These are phyloP conservation scores for Psilocybe subaeruginosa DNA, from an alignment of 768 basidiomycete genomes.

Conservation along the genomic window DNA sequence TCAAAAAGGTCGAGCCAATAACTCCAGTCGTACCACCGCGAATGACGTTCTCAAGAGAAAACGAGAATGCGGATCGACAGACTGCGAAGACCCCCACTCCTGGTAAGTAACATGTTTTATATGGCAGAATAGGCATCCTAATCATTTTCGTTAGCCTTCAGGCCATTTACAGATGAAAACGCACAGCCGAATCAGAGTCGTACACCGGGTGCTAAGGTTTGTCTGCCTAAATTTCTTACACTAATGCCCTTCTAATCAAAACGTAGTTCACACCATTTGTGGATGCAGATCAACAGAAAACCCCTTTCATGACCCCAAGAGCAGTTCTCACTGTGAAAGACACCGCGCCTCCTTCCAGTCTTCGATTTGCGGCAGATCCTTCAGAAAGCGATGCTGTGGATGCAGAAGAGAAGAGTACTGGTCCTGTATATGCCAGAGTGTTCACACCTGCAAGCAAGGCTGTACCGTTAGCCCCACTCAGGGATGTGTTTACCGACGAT, in stretches of 20 bases:
- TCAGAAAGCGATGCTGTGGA: slow-evolving; percentile 26
- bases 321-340: slow-evolving; percentile 58
- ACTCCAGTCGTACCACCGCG: slow-evolving; percentile 43
- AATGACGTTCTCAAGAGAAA: slow-evolving; percentile 33
- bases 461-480: slow-evolving; percentile 40
- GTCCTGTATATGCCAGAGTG: slow-evolving; percentile 60
- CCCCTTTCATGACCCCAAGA: slow-evolving; percentile 41
- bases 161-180: slow-evolving; percentile 73
- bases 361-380: slow-evolving; percentile 32
- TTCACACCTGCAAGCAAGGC: slow-evolving; percentile 61
- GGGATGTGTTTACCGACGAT: slow-evolving; percentile 48
- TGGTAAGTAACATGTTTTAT: slow-evolving; percentile 22
- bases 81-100: slow-evolving; percentile 40
- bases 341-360: slow-evolving; percentile 31
- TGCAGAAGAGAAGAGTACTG: slow-evolving; percentile 37
- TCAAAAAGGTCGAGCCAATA: slow-evolving; percentile 67
- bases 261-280: slow-evolving; percentile 69
- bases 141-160: slow-evolving; percentile 48
- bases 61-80: slow-evolving; percentile 45
- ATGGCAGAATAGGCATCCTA: slow-evolving; percentile 12
- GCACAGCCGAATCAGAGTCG: slow-evolving; percentile 37
- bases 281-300: slow-evolving; percentile 54
- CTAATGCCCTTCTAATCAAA: not conserved
- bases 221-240: not conserved
- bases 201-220: slow-evolving; percentile 50